These are phyloP conservation scores for Sporothrix variecibatus DNA, from an alignment of 2,329 filamentous ascomycete species.

Conservation along the genomic window DNA sequence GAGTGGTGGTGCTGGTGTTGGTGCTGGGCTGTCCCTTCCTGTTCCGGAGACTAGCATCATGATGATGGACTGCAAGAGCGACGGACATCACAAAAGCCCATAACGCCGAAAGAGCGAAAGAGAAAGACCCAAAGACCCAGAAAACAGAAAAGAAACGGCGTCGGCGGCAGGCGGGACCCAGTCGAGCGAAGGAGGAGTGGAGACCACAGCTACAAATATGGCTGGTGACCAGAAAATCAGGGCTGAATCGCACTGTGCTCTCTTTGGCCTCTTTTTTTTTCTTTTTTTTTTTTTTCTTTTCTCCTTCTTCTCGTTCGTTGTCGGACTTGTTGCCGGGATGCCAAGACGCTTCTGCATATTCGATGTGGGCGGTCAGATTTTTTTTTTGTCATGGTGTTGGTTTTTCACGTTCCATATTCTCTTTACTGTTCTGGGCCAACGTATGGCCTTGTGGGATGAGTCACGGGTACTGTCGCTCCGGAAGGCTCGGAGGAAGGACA, in stretches of 20 bases:
- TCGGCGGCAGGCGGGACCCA: conserved; percentile 7
- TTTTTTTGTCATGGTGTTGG: neutral
- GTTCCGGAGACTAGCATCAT: neutral
- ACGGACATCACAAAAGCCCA: neutral
- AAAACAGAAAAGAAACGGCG: neutral
- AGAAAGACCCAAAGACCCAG: neutral
- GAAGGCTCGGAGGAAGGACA: conserved; percentile 14
- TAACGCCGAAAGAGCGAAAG: conserved; percentile 10
- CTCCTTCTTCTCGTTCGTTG: neutral
- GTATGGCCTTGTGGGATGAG: neutral
- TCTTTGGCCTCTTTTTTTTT: neutral
- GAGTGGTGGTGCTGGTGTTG: too few species aligned
- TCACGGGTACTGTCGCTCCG: neutral
- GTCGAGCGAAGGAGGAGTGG: neutral
- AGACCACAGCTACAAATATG: neutral
- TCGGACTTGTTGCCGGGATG: too few species aligned
- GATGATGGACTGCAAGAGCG: neutral
- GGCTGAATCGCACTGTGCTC: conserved; percentile 15
- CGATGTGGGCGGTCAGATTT: conserved; percentile 1
- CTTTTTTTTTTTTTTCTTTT: neutral
- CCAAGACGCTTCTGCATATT: conserved; percentile 19
- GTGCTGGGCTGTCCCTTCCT: conserved; percentile 1
- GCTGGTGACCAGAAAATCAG: neutral
- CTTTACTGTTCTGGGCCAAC: neutral
- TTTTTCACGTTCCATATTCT: neutral